These are phyloP conservation scores for Acer negundo DNA, from an alignment of 345 rosid species.

Conservation along the genomic window DNA sequence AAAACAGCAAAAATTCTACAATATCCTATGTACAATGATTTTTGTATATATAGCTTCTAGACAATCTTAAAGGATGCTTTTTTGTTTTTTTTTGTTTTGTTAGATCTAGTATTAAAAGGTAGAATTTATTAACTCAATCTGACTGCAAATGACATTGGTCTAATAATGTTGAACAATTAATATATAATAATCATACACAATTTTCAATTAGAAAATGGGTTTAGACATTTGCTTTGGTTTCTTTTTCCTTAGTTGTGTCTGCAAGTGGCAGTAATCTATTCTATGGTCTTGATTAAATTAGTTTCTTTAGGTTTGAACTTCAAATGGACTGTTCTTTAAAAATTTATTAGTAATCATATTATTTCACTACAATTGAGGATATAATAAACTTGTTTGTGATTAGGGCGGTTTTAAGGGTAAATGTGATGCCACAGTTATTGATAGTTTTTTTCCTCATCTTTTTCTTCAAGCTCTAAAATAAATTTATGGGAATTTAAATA, in stretches of 20 bases:
- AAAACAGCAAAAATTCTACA: too few species aligned
- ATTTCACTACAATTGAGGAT: neutral
- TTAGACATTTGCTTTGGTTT: neutral
- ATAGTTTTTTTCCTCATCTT: neutral
- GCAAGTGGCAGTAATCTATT: neutral
- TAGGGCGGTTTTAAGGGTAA: neutral
- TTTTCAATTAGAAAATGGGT: neutral
- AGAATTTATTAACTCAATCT: neutral
- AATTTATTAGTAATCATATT: neutral
- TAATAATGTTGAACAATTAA: neutral
- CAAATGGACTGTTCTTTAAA: neutral
- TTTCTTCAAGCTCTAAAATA: neutral
- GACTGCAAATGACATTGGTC: neutral
- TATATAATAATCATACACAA: neutral
- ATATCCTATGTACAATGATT: neutral
- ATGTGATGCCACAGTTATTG: neutral
- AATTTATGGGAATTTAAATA: neutral
- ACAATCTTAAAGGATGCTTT: neutral
- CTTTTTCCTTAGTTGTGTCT: neutral
- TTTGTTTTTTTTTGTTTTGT: neutral
- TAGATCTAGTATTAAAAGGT: neutral
- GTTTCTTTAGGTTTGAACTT: neutral
- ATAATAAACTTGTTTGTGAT: neutral
- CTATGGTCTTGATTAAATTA: slow-evolving; percentile 1
- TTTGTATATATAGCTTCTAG: neutral